Conservation (phyloP, 352 stramenopile genomes). For the Phytopythium litorale region DNA sequence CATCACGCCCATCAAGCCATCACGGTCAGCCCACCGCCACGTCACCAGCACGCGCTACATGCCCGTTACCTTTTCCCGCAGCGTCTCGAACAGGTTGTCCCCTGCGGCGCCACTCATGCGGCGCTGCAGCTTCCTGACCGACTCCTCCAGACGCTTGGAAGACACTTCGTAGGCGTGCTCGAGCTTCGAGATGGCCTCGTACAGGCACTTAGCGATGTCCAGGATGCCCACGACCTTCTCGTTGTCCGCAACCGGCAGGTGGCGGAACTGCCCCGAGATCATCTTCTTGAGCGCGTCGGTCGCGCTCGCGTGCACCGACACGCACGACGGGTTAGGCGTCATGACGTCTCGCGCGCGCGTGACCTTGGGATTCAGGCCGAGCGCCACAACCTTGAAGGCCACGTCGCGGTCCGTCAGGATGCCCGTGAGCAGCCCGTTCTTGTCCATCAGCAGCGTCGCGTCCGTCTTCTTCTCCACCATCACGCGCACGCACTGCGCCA, state of each 20-base stretch:
- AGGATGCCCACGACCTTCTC: slow-evolving; percentile 95
- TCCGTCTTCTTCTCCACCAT: slow-evolving; percentile 91
- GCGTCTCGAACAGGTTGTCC: slow-evolving; percentile 78
- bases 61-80: slow-evolving; percentile 56
- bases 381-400: slow-evolving; percentile 90
- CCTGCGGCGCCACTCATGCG: slow-evolving; percentile 42
- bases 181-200: slow-evolving; percentile 97
- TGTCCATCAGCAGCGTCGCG: slow-evolving; percentile 90
- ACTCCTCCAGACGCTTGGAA: slow-evolving; percentile 61
- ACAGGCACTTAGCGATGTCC: slow-evolving; percentile 98
- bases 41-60: too few relatives aligned
- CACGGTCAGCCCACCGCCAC: too few relatives aligned
- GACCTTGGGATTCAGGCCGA: slow-evolving; percentile 68
- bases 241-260: slow-evolving; percentile 93
- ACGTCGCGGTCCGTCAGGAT: slow-evolving; percentile 97
- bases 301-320: slow-evolving; percentile 88
- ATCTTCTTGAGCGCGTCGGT: slow-evolving; percentile 97
- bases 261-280: slow-evolving; percentile 94
- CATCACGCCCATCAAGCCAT: neutral
- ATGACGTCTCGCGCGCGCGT: slow-evolving; percentile 91
- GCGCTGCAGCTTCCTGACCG: slow-evolving; percentile 74
- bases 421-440: slow-evolving; percentile 86
- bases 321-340: slow-evolving; percentile 94
- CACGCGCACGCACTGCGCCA: slow-evolving; percentile 72
- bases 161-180: slow-evolving; percentile 87